Conservation (phyloP, 352 stramenopile genomes). For the Phytopythium helicoides region DNA sequence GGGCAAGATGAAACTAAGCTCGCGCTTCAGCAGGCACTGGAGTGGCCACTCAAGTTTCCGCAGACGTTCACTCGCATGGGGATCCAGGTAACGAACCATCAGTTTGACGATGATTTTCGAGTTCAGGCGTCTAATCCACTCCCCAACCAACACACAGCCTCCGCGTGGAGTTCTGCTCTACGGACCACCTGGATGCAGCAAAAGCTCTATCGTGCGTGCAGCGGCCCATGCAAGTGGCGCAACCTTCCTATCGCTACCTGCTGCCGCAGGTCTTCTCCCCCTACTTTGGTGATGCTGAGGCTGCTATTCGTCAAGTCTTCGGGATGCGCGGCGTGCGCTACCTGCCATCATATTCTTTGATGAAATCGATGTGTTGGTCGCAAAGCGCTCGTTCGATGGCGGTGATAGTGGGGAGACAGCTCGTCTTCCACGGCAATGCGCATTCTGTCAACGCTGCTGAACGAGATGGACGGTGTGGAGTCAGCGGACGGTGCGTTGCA, state of each 20-base stretch:
- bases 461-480: constrained; percentile 97
- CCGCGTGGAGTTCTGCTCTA: constrained; percentile 87
- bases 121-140: background rate
- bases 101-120: background rate
- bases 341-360: constrained; percentile 93
- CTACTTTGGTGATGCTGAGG: constrained; percentile 89
- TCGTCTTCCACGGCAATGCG: constrained; percentile 75
- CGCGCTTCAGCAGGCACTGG: constrained; percentile 78
- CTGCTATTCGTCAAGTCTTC: constrained; percentile 78
- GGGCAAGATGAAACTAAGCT: constrained; percentile 70
- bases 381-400: constrained; percentile 72
- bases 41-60: constrained; percentile 85
- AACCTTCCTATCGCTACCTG: constrained; percentile 87
- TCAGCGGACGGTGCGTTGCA: constrained; percentile 72
- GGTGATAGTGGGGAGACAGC: constrained; percentile 21
- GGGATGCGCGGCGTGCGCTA: constrained; percentile 65
- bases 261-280: constrained; percentile 87
- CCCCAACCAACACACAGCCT: constrained; percentile 19
- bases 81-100: constrained; percentile 29
- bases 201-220: constrained; percentile 88
- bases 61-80: constrained; percentile 71
- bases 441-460: constrained; percentile 97
- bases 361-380: constrained; percentile 86
- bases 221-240: constrained; percentile 68
- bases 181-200: constrained; percentile 88